Base-by-base conservation (phyloP, 2,329 filamentous ascomycete genomes). In the Beauveria sp. region DNA sequence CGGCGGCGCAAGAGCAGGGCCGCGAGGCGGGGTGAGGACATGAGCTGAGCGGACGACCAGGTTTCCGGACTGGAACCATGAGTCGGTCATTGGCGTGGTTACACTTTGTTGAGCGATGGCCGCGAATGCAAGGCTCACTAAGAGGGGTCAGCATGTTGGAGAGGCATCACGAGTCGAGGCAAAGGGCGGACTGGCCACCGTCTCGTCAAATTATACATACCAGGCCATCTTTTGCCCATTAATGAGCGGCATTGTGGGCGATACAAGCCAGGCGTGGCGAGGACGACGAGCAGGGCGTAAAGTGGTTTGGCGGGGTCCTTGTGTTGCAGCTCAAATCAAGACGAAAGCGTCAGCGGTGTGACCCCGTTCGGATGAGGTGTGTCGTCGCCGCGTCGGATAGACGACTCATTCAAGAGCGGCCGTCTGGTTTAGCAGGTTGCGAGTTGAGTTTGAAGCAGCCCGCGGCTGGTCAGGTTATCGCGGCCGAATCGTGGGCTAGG, bases 51-150 rank as follows among this genome's bases (percentile, higher is more conserved):
- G 88, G 88, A 55, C 88, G 81, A 20, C 88, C 88, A 18, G 88
- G 88, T 69, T 90, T 90, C 65, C 87, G 83, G 18, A 91, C 88
- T 24, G 86, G 85, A 3, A 89, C 78, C 79, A 90, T 85, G 40
- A 89, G 76, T 63, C 88, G 83, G 67, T 89, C 87, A 65, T 81
- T 80, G 64, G 79, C 80, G 70, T 91, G 88, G 53, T 83, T 86
- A 73, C 88, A 91, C 77, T 88, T 89, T 58, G 88, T 89, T 34
- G 88, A 90, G 68, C 88, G 85, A 73, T 91, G 88, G 62, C 88
- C 88, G 69, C 88, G 85, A 67, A 90, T 90, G 72, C 88, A 90
- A 69, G 88, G 87, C 79, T 85, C 85, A 74, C 88, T 90, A 67
- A 22, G 31, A 50, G 22, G 14, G 34, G 50, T 31, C 43, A 38